Percentiles rank a stretch among this genome's conserved stretches.
phyloP scores from a whole-genome alignment of 139 green algal genomes.

The Chlamydomonas schloesseri region DNA sequence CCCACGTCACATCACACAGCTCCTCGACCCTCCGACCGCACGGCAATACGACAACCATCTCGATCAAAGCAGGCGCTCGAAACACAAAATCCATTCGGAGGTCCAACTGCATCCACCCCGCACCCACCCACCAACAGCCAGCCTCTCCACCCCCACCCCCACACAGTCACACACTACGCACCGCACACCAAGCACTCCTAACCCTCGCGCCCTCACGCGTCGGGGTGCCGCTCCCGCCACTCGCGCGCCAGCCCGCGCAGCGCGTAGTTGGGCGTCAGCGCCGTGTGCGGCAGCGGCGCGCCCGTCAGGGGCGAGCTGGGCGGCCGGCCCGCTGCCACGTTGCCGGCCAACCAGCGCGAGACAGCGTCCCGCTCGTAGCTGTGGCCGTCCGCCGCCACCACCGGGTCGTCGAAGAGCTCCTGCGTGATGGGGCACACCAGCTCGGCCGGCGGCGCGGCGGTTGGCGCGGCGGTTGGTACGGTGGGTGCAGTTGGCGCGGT shows the following conservation, averaged over 20 bases:
- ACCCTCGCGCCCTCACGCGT: too few species aligned
- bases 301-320: constrained; percentile 8
- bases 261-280: constrained; percentile 24
- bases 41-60: too few species aligned
- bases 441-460: neutral
- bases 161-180: too few species aligned
- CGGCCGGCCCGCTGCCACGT: neutral
- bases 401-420: constrained; percentile 60
- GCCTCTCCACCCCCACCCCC: too few species aligned
- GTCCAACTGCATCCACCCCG: too few species aligned
- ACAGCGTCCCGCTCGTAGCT: constrained; percentile 67
- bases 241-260: neutral
- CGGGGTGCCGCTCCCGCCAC: constrained; percentile 3
- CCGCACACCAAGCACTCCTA: too few species aligned
- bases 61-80: too few species aligned
- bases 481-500: neutral
- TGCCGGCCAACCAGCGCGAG: constrained; percentile 52
- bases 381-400: constrained; percentile 63
- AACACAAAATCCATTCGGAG: too few species aligned
- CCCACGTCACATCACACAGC: too few species aligned
- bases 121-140: too few species aligned
- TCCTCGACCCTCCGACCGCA: too few species aligned
- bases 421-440: constrained; percentile 67
- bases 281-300: neutral
- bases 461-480: too few species aligned